A percentile compares a stretch with the other conserved stretches of the same genome.
These are phyloP conservation scores for Blastocladiella emersonii DNA, from an alignment of 371 early-diverging fungal genomes.

Conservation along the genomic window DNA sequence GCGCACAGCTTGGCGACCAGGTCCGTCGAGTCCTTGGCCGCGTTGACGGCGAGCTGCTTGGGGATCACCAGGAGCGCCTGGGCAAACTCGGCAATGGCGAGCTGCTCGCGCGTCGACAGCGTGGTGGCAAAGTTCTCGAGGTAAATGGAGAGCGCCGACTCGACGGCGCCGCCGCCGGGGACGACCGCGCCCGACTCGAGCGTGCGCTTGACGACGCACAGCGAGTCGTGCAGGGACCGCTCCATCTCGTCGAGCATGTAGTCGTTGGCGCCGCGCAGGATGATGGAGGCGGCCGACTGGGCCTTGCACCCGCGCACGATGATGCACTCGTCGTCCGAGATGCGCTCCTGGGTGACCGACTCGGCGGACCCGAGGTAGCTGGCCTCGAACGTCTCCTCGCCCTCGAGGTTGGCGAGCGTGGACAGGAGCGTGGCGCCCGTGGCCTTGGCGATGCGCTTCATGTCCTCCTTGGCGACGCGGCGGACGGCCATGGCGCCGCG, in stretches of 20 bases:
- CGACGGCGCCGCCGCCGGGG: conserved; percentile 99
- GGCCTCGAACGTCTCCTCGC: conserved; percentile 91
- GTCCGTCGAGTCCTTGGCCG: conserved; percentile 97
- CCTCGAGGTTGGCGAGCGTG: conserved; percentile 95
- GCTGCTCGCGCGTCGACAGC: conserved; percentile 76
- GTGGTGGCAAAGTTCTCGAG: conserved; percentile 95
- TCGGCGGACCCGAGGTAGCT: conserved; percentile 88
- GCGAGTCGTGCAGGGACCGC: conserved; percentile 92
- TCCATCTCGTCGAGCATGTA: conserved; percentile 99
- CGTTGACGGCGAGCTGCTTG: conserved; percentile 96
- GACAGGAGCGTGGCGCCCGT: conserved; percentile 92
- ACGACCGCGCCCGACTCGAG: conserved; percentile 95
- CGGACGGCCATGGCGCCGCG: conserved; percentile 91
- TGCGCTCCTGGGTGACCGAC: conserved; percentile 89
- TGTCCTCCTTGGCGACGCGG: conserved; percentile 94
- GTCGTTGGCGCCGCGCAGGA: conserved; percentile 98
- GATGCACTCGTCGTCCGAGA: conserved; percentile 97
- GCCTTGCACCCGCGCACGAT: conserved; percentile 89
- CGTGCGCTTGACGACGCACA: conserved; percentile 97
- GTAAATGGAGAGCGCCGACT: conserved; percentile 92
- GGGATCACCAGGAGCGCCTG: conserved; percentile 95
- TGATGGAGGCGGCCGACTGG: conserved; percentile 76
- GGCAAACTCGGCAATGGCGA: conserved; percentile 97
- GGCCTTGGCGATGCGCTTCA: conserved; percentile 94
- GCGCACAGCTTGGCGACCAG: conserved; percentile 90